Conservation (phyloP, 1,284 basidiomycete species). For the Boletus austroedulis region DNA sequence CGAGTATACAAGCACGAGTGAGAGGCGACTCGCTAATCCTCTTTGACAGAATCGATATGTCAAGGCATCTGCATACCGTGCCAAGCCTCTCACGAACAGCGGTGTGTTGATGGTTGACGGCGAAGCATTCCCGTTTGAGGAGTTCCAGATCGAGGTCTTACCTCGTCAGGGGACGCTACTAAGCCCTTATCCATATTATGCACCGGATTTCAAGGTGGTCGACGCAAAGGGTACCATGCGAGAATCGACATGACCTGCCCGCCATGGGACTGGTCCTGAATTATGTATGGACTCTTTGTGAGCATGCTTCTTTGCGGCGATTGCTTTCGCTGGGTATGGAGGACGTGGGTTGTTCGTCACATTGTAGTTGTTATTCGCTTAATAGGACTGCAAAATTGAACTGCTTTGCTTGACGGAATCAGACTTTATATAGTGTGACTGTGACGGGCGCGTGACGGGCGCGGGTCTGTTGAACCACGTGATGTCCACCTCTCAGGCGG, state of each 20-base stretch:
- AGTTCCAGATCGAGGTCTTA: conserved; percentile 84
- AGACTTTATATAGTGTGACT: conserved; percentile 24
- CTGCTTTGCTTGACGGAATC: neutral
- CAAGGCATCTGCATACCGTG: conserved; percentile 74
- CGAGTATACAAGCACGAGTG: conserved; percentile 6
- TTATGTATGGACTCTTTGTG: neutral
- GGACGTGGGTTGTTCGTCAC: neutral
- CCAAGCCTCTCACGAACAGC: conserved; percentile 58
- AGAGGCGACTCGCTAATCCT: neutral
- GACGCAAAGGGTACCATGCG: conserved; percentile 23
- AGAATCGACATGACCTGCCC: conserved; percentile 12
- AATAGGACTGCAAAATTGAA: neutral
- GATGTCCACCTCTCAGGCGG: conserved; percentile 26
- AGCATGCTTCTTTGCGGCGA: neutral
- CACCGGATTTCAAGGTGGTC: conserved; percentile 45
- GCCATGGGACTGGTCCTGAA: neutral
- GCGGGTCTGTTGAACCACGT: conserved; percentile 39
- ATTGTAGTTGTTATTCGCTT: neutral
- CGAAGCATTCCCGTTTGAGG: conserved; percentile 76
- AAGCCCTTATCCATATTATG: conserved; percentile 68
- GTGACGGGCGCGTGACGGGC: conserved; percentile 35
- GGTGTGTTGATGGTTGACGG: conserved; percentile 77
- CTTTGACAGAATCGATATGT: conserved; percentile 68
- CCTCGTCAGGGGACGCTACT: conserved; percentile 67
- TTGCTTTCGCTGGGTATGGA: neutral